Base-by-base conservation (phyloP, 140 eudicot species). In the Oenanthe javanica region DNA sequence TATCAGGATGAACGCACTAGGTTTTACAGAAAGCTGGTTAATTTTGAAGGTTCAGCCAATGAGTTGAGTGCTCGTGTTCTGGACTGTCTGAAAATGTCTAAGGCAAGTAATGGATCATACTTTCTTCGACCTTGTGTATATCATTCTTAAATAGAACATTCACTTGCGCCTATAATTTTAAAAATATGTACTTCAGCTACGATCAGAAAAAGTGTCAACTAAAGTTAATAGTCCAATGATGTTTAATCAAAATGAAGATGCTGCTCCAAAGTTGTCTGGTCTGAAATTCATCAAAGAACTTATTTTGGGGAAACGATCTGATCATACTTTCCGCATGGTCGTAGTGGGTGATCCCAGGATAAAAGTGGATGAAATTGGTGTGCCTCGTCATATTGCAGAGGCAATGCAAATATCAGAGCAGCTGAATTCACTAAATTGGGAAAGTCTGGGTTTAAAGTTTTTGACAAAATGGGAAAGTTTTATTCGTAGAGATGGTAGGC, bases 261-360 rank as follows among this genome's bases (percentile, higher is more conserved):
- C 90, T 48, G 86, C 81, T 72, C 83, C 90, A 1, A 82, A 84
- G 48, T 72, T 88, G 75, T 86, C 97, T 0, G 96, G 97, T 7
- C 66, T 91, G 51, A 94, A 88, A 67, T 89, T 89, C 84, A 84
- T 94, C 31, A 94, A 94, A 87, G 99, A 94, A 38, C 83, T 94
- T 45, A 85, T 94, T 63, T 89, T 94, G 10, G 96, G 91, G 52
- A 94, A 94, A 79, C 75, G 94, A 75, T 86, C 88, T 25, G 93
- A 90, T 77, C 92, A 92, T 82, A 80, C 84, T 77, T 89, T 94
- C 77, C 90, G 99, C 38, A 86, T 93, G 97, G 99, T 94, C 9
- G 92, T 95, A 9, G 89, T 91, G 23, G 99, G 99, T 23, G 99
- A 94, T 84, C 93, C 99, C 2, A 79, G 83, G 64, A 81, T 94